Evolutionary conservation across 2,329 filamentous ascomycete species (phyloP), one percentile per base, ranked within the genome.

Genomic region (Knufia fluminis): DNA sequence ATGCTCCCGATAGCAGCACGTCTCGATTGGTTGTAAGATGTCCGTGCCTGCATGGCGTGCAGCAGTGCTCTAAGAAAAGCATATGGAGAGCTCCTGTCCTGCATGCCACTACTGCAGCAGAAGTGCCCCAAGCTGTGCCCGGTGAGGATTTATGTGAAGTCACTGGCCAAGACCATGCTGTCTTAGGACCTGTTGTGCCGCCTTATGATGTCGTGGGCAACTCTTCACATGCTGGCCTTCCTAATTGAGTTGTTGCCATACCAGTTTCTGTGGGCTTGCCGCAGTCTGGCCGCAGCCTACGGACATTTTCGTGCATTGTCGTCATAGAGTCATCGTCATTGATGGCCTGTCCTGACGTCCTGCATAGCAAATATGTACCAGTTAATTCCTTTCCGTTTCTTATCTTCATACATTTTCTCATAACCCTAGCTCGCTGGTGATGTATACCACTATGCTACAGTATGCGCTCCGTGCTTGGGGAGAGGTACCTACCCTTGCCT

Each of bases 1-100:
- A 48, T 38, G 44, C 44, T 48, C 24, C 33, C 35, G 45, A 3
- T 12, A 19, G 20, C 22, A 40, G 22, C 35, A 48, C 23, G 14
- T 16, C 20, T 28, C 8, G 44, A 46, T 39, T 48, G 45, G 45
- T 8, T 31, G 6, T 14, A 4, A 19, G 22, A 14, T 28, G 6
- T 40, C 45, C 22, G 45, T 48, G 19, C 45, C 45, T 48, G 45
- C 45, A 48, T 14, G 9, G 33, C 16, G 33, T 8, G 38, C 19
- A 12, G 44, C 32, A 16, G 16, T 40, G 7, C 7, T 36, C 43
- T 46, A 46, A 46, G 28, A 36, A 36, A 36, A 36, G 43, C 32
- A 36, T 24, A 22, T 17, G 33, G n/a, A 36, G 16, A n/a, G 33
- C 33, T 14, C 6, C 14, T 6, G 33, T 8, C 6, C 33, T 36